Evolutionary conservation across 2,329 filamentous ascomycete species (phyloP), one percentile per base, ranked within the genome.

Genomic region (Scortechinia acanthostroma): DNA sequence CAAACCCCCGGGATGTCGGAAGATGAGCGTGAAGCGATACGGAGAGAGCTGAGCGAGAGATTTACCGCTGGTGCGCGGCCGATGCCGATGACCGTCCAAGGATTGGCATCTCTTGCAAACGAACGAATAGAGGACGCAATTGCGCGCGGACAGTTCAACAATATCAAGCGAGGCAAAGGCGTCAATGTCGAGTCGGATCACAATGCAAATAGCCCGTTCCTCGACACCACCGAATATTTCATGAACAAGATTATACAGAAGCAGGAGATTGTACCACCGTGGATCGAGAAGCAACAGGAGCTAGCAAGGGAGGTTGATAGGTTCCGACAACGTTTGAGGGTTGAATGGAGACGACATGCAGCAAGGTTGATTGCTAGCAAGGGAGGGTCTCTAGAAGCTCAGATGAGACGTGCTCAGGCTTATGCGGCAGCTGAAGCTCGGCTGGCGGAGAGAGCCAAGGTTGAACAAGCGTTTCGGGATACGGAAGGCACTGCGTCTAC

Each of bases 281-380:
- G 81, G 81, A 85, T 86, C 42, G 82, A 86, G 58, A 85, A 85
- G 56, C 81, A 86, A 58, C 81, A 85, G 53, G 80, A 84, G 52
- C 64, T 86, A 4, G 68, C 74, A 1, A 66, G 64, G 28, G 71
- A 76, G 16, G 63, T 74, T 2, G 71, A 63, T 21, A 69, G 68
- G 20, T 86, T 86, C 53, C 68, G 81, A 4, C 62, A 64, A 20
- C 63, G 78, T 13, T 54, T 86, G 46, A 63, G 80, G 35, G 64
- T 60, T 3, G 77, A 82, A 44, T 85, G 80, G 80, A 72, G 71
- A 52, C 68, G 79, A 48, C 78, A 83, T 62, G 78, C 78, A 13
- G 76, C 77, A 2, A 61, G 76, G 25, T 58, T 73, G 43, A 83
- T 86, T 49, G 68, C 79, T 2, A 80, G 77, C 47, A 65, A 69